A percentile compares a stretch with the other conserved stretches of the same genome.
phyloP scores from a whole-genome alignment of 2,329 filamentous ascomycete genomes.

The Penicillium olsonii region DNA sequence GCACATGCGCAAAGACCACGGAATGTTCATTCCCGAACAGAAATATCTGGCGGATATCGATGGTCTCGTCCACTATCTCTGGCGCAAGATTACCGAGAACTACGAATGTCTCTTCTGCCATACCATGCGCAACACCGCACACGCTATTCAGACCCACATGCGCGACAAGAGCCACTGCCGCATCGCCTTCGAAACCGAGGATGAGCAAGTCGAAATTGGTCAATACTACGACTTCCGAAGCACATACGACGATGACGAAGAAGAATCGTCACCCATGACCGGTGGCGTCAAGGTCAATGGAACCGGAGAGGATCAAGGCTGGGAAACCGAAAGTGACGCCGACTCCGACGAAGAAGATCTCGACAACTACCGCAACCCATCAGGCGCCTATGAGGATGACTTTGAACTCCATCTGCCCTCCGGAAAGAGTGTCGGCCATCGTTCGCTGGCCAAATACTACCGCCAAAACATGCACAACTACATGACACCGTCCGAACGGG shows the following conservation, averaged over 20 bases:
- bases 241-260: slow-evolving; percentile 84
- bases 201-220: slow-evolving; percentile 89
- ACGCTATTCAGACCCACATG: slow-evolving; percentile 94
- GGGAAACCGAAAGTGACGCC: slow-evolving; percentile 92
- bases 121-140: slow-evolving; percentile 74
- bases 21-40: slow-evolving; percentile 94
- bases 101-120: slow-evolving; percentile 88
- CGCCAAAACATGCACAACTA: slow-evolving; percentile 88
- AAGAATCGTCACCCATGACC: slow-evolving; percentile 55
- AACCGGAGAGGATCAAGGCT: slow-evolving; percentile 70
- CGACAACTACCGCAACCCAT: slow-evolving; percentile 76
- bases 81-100: slow-evolving; percentile 75
- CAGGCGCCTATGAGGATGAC: slow-evolving; percentile 84
- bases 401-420: slow-evolving; percentile 91
- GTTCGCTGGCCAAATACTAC: slow-evolving; percentile 84
- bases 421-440: slow-evolving; percentile 85
- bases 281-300: slow-evolving; percentile 67
- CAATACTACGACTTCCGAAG: slow-evolving; percentile 97
- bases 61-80: slow-evolving; percentile 75
- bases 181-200: slow-evolving; percentile 86
- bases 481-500: slow-evolving; percentile 75
- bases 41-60: slow-evolving; percentile 79
- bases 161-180: slow-evolving; percentile 95
- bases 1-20: slow-evolving; percentile 91
- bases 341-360: slow-evolving; percentile 83